These are phyloP conservation scores for Aspergillus caelatus DNA, from an alignment of 2,329 filamentous ascomycete genomes.

Conservation along the genomic window DNA sequence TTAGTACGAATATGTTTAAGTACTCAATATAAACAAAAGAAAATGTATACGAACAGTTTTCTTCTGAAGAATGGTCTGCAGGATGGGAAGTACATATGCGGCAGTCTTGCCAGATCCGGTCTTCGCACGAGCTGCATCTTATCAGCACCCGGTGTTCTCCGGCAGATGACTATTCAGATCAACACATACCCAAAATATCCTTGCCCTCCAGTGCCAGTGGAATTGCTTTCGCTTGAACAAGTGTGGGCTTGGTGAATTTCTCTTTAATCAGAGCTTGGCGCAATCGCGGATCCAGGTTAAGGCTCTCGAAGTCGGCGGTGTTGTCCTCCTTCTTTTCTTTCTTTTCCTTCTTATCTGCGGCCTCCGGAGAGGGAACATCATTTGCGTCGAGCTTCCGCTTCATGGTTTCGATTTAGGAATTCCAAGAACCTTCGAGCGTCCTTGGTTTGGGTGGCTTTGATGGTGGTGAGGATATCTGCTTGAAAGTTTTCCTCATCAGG, in stretches of 20 bases:
- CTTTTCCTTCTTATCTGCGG: slow-evolving; percentile 27
- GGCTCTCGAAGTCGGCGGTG: slow-evolving; percentile 67
- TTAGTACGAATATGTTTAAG: slow-evolving; percentile 6
- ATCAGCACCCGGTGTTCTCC: background rate
- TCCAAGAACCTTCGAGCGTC: background rate
- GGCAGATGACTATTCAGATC: too few species aligned
- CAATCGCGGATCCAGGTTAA: slow-evolving; percentile 81
- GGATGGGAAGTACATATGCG: slow-evolving; percentile 88
- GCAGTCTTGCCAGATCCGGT: slow-evolving; percentile 97
- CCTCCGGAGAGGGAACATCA: slow-evolving; percentile 47
- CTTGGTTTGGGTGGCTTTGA: slow-evolving; percentile 12
- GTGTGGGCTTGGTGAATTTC: slow-evolving; percentile 83
- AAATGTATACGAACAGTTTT: slow-evolving; percentile 60
- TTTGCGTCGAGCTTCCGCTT: slow-evolving; percentile 55
- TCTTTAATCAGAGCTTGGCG: slow-evolving; percentile 84
- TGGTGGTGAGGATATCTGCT: slow-evolving; percentile 10
- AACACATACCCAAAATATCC: slow-evolving; percentile 69
- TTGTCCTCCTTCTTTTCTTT: slow-evolving; percentile 27
- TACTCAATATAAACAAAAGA: background rate
- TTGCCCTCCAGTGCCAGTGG: slow-evolving; percentile 84
- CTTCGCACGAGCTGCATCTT: slow-evolving; percentile 72
- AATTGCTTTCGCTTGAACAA: slow-evolving; percentile 84
- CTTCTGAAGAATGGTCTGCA: slow-evolving; percentile 78
- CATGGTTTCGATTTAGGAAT: slow-evolving; percentile 36
- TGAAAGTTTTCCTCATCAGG: slow-evolving; percentile 31